Conservation (phyloP, 2,329 filamentous ascomycete species). For the Penicillium sp. region DNA sequence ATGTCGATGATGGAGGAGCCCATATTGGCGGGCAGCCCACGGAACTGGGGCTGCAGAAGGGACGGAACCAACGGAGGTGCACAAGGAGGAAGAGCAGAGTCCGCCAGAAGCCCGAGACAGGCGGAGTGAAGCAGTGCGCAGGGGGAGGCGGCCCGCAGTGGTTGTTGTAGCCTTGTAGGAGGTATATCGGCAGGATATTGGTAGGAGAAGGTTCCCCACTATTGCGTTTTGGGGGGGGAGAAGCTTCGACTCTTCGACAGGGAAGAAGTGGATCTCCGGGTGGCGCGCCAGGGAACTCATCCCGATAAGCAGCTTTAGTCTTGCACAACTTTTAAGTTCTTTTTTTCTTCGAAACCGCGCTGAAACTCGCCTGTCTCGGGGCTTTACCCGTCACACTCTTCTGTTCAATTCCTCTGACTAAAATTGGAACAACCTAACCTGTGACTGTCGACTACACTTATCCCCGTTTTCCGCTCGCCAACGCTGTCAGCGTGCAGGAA, state of each 20-base stretch:
- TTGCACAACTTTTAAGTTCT: constrained; percentile 3
- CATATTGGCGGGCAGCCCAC: constrained; percentile 59
- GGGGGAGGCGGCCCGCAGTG: constrained; percentile 16
- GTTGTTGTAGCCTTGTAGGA: constrained; percentile 15
- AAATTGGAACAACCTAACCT: not conserved
- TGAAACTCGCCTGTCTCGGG: not conserved
- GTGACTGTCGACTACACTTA: not conserved
- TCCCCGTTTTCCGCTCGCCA: not conserved
- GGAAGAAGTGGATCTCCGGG: constrained; percentile 25
- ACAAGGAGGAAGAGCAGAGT: not conserved
- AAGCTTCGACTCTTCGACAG: constrained; percentile 14
- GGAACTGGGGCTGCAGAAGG: constrained; percentile 23
- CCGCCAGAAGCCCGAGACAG: not conserved
- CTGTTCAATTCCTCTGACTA: not conserved
- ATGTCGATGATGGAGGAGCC: constrained; percentile 80
- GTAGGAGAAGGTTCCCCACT: constrained; percentile 33
- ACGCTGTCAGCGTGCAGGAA: constrained; percentile 28
- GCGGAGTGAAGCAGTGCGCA: not conserved
- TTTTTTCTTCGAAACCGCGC: constrained; percentile 4
- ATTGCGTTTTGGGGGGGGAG: constrained; percentile 13
- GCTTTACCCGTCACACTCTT: not conserved
- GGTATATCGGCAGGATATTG: constrained; percentile 31
- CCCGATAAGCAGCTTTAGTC: constrained; percentile 24
- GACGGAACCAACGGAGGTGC: constrained; percentile 11
- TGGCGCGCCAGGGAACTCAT: constrained; percentile 24